Percentiles rank a stretch among this genome's conserved stretches.
Conservation (phyloP, 768 basidiomycete genomes). For the Macrolepiota fuliginosa region DNA sequence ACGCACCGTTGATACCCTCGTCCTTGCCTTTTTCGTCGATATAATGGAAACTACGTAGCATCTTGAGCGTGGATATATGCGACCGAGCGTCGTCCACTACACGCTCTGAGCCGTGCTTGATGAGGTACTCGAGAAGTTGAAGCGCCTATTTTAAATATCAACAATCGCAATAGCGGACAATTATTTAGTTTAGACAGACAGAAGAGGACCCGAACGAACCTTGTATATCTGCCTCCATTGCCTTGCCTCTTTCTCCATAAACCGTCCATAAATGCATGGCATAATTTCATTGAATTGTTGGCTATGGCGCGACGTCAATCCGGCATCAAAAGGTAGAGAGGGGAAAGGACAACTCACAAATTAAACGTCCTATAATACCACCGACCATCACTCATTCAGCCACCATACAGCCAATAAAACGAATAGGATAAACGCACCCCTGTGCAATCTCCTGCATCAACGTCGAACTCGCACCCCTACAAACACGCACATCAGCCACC, state of each 20-base stretch:
- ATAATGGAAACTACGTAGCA: conserved; percentile 97
- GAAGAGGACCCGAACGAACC: conserved; percentile 35
- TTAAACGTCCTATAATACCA: conserved; percentile 78
- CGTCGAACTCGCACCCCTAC: conserved; percentile 95
- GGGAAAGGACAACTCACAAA: conserved; percentile 66
- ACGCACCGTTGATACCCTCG: conserved; percentile 92
- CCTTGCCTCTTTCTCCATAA: conserved; percentile 97
- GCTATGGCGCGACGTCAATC: conserved; percentile 38
- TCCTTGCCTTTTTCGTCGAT: conserved; percentile 99
- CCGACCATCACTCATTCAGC: neutral
- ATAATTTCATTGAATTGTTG: conserved; percentile 99
- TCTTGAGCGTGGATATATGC: conserved; percentile 93
- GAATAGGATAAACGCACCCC: conserved; percentile 50
- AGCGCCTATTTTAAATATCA: no score
- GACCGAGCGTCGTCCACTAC: conserved; percentile 97
- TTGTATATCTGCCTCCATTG: conserved; percentile 99
- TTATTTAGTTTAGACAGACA: neutral
- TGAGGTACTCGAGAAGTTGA: conserved; percentile 90
- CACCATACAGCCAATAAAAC: no score
- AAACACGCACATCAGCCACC: neutral
- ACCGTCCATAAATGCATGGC: conserved; percentile 92
- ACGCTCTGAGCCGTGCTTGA: conserved; percentile 96
- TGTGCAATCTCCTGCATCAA: conserved; percentile 98
- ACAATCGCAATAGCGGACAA: neutral
- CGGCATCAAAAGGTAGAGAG: neutral